Evolutionary conservation across 768 basidiomycete genomes (phyloP), one percentile per base, ranked within the genome.

Genomic region (Porpolomopsis calyptriformis): DNA sequence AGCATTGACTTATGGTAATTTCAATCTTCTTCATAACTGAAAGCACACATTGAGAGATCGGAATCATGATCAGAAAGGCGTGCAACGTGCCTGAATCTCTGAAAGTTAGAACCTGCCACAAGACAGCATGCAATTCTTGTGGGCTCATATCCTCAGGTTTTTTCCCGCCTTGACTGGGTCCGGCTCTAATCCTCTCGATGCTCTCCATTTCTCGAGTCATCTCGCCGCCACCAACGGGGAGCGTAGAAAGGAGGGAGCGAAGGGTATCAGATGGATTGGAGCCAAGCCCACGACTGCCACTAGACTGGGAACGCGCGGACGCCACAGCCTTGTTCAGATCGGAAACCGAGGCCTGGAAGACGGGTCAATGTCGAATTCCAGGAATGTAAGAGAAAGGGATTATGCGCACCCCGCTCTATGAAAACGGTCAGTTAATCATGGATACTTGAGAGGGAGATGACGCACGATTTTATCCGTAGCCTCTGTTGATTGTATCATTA

Each of bases 41-140:
- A 7, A 24, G 37, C 11, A 42, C 25, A 2, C 18, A 40, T 19
- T 46, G 33, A 33, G 2, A 14, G 29, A 5, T 14, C 34, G 7
- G 4, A 19, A 42, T 39, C 29, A 29, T 34, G 34, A 14, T 2
- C 14, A 43, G 7, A 38, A 25, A 31, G 5, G 36, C 12, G 23
- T 49, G 16, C 12, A 31, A 57, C 72, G 9, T 46, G 80, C 81
- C 76, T 4, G 78, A 78, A 64, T 94, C 91, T 41, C 89, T 72
- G 65, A 93, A 93, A 22, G 70, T 79, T 58, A 97, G 61, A 4
- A 94, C 78, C 64, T 88, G 78, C 89, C 90, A 93, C 18, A 93
- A 64, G 2, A 80, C 77, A 1, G 75, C 65, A 60, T 92, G 88
- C 41, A 94, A 53, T 61, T 97, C 89, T 63, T 93, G 87, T 3